These are phyloP conservation scores for Botrytis galanthina DNA, from an alignment of 2,329 filamentous ascomycete species.

Conservation along the genomic window DNA sequence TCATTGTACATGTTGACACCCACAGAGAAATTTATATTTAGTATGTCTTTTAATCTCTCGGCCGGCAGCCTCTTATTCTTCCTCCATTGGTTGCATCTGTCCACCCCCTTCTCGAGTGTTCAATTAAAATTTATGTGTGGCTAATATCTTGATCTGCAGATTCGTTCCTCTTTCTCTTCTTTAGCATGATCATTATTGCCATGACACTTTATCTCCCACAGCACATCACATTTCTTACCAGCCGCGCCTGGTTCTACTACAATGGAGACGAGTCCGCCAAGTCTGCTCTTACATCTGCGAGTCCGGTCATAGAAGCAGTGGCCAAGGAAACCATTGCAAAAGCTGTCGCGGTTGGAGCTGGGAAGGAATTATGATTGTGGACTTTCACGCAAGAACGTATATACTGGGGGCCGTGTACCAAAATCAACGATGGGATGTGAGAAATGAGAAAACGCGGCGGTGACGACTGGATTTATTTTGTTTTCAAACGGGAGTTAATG, in stretches of 20 bases:
- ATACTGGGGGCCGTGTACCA: slow-evolving; percentile 11
- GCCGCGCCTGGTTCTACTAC: slow-evolving; percentile 92
- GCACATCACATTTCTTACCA: slow-evolving; percentile 78
- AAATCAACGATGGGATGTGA: slow-evolving; percentile 12
- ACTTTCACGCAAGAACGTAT: neutral
- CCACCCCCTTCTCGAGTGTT: neutral
- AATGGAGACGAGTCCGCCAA: slow-evolving; percentile 67
- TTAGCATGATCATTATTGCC: slow-evolving; percentile 82
- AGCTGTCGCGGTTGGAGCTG: slow-evolving; percentile 24
- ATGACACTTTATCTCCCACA: slow-evolving; percentile 90
- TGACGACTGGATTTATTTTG: slow-evolving; percentile 5
- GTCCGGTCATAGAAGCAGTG: slow-evolving; percentile 28
- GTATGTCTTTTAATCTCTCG: slow-evolving; percentile 52
- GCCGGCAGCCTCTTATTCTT: neutral
- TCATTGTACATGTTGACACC: slow-evolving; percentile 96
- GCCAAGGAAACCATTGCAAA: slow-evolving; percentile 33
- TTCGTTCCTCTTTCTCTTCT: slow-evolving; percentile 85
- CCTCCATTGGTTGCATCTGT: neutral
- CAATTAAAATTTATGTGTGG: neutral
- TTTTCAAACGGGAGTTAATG: slow-evolving; percentile 11
- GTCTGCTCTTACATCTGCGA: slow-evolving; percentile 28
- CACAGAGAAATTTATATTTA: slow-evolving; percentile 95
- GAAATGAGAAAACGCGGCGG: neutral
- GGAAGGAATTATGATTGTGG: slow-evolving; percentile 32
- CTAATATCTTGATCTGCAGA: slow-evolving; percentile 52